Evolutionary conservation across 2,329 filamentous ascomycete genomes (phyloP), one percentile per base, ranked within the genome.

Genomic region (Xylaria sp.): DNA sequence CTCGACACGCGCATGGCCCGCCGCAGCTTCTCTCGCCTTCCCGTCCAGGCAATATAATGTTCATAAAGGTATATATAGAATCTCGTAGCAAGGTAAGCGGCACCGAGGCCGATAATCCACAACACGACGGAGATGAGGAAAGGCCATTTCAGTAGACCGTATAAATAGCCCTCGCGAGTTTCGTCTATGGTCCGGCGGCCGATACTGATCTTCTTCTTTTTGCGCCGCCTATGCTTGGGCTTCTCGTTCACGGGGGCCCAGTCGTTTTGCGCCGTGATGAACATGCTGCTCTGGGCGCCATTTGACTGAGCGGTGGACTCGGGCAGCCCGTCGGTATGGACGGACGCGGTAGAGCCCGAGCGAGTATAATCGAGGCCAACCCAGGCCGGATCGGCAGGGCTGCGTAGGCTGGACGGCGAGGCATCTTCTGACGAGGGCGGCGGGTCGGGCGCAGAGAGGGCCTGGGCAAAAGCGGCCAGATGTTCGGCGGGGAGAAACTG

Each of bases 31-130:
- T 97, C 88, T 59, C 94, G 86, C 75, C 86, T 87, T 4, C 96
- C 96, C 48, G 93, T 87, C 95, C 96, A 98, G 27, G 94, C 92
- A 65, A 98, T 85, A 77, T 92, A 92, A 75, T 97, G 92, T 80
- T 99, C 96, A 82, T 98, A 99, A 1, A 93, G 81, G 81, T 91
- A 94, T 72, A 99, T 96, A 82, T 99, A 99, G 69, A 94, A 81
- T 48, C 96, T 86, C 8, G 94, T 98, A 60, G 92, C 82, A 34
- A 96, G 82, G 79, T 99, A 99, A 17, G 89, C 86, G 12, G 90
- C 78, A 62, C 89, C 88, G 24, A 98, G 85, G 14, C 92, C 89
- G 0, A 88, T 76, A 57, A 99, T 88, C 94, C 94, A 98, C 11
- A 89, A 88, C 55, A 91, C 85, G 2, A 97, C 93, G 48, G 92